A percentile compares a stretch with the other conserved stretches of the same genome.
Conservation (phyloP, 1,139 yeast genomes). For the Pichia sp. region DNA sequence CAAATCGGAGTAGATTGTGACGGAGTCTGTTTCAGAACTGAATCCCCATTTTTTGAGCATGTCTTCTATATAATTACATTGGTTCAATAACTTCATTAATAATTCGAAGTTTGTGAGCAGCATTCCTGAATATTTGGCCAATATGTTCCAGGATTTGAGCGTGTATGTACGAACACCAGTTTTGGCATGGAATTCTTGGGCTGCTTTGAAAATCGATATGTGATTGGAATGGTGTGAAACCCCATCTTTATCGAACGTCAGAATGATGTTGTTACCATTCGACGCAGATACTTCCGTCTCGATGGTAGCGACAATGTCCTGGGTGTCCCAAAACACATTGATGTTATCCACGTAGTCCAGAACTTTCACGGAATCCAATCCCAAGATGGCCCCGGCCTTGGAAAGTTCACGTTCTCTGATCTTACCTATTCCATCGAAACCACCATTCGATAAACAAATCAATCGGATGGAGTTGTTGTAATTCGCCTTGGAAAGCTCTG, state of each 20-base stretch:
- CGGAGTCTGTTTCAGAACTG: constrained; percentile 2
- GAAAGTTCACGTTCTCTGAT: constrained; percentile 52
- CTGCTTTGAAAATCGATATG: constrained; percentile 54
- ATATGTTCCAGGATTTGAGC: constrained; percentile 35
- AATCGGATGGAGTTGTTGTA: constrained; percentile 47
- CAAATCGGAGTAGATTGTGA: constrained; percentile 44
- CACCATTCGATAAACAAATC: constrained; percentile 73
- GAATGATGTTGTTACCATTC: constrained; percentile 25
- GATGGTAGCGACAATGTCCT: constrained; percentile 28
- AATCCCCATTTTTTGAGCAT: neutral
- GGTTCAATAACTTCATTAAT: constrained; percentile 1
- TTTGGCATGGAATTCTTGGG: constrained; percentile 28
- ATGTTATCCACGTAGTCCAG: constrained; percentile 66
- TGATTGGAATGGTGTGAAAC: constrained; percentile 88
- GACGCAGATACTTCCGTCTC: neutral
- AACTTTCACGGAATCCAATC: constrained; percentile 38
- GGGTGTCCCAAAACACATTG: constrained; percentile 56
- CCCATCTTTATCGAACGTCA: constrained; percentile 81
- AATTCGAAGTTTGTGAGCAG: constrained; percentile 38
- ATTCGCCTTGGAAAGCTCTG: constrained; percentile 40
- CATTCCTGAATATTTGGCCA: constrained; percentile 46
- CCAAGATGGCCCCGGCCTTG: constrained; percentile 50
- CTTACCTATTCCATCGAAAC: constrained; percentile 64
- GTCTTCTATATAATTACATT: neutral
- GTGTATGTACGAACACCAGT: constrained; percentile 17